phyloP scores from a whole-genome alignment of 139 green algal genomes.

The Chlamydomonas schloesseri region DNA sequence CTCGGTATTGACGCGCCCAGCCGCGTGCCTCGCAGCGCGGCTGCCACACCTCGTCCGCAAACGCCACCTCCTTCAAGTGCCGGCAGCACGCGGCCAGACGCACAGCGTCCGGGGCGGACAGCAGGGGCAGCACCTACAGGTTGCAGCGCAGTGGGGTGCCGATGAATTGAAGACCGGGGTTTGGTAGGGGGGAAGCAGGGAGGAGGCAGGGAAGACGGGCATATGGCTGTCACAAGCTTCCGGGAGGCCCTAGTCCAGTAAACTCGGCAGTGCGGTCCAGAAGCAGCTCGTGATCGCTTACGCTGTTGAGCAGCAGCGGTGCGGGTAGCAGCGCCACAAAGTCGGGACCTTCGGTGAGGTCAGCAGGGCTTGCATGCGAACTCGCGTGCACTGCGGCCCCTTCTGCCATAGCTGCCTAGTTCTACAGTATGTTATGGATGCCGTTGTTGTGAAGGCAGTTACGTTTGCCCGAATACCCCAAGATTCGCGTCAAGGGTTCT shows the following conservation, averaged over 20 bases:
- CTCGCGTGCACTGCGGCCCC: too few species aligned
- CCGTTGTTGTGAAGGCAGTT: too few species aligned
- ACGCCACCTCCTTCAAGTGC: neutral
- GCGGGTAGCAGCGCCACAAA: conserved; percentile 5
- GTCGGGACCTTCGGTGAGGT: neutral
- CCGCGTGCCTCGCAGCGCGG: conserved; percentile 8
- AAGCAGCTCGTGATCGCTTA: neutral
- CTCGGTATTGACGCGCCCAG: neutral
- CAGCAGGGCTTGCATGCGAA: too few species aligned
- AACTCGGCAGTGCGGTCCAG: too few species aligned
- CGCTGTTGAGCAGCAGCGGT: neutral
- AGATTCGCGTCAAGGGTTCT: too few species aligned
- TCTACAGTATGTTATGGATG: too few species aligned
- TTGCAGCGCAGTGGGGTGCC: too few species aligned
- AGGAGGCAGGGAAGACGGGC: neutral
- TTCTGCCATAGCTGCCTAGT: too few species aligned
- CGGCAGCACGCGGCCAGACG: conserved; percentile 17
- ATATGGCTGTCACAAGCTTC: too few species aligned
- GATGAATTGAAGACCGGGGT: too few species aligned
- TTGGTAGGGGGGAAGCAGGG: neutral
- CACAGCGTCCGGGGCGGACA: neutral
- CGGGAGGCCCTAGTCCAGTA: too few species aligned
- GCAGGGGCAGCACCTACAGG: conserved; percentile 4
- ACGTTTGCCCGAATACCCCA: too few species aligned
- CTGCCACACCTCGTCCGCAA: conserved; percentile 21